Percentiles rank a stretch among this genome's conserved stretches.
Evolutionary conservation across 2,329 filamentous ascomycete species (phyloP).

Genomic region (Chaetomiaceae sp.): DNA sequence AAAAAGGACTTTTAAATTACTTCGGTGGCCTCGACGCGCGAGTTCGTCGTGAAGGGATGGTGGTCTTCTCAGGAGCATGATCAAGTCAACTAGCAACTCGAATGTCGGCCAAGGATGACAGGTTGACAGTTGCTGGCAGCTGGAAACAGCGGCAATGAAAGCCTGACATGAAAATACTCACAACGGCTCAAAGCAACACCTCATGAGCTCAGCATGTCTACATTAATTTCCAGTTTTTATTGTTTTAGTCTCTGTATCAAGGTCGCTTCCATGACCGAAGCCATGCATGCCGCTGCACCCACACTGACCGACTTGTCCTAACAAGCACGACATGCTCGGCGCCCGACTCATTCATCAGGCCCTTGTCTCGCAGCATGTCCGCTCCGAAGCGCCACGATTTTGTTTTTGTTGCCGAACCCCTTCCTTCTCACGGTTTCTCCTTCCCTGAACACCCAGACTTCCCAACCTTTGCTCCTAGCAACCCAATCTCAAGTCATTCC

Average conservation of each 20-base stretch:
- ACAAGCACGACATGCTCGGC: not conserved
- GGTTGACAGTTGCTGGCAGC: not conserved
- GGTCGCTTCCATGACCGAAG: not conserved
- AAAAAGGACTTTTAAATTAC: no score
- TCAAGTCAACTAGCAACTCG: not conserved
- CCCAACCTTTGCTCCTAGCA: constrained; percentile 8
- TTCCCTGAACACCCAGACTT: not conserved
- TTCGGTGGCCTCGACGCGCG: no score
- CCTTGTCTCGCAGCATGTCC: not conserved
- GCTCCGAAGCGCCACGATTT: not conserved
- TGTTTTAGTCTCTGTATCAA: constrained; percentile 4
- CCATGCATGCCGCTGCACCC: not conserved
- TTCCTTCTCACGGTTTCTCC: not conserved
- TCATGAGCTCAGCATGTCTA: not conserved
- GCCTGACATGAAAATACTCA: not conserved
- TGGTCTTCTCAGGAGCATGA: no score
- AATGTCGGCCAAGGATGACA: no score
- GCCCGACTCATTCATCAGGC: not conserved
- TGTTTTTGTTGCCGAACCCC: constrained; percentile 1
- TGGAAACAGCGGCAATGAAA: not conserved
- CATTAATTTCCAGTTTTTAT: constrained; percentile 3
- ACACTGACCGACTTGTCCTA: not conserved
- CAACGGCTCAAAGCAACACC: not conserved
- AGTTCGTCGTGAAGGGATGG: no score
- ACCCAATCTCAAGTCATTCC: constrained; percentile 18